Conservation (phyloP, 2,329 filamentous ascomycete species). For the Trichophyton rubrum region DNA sequence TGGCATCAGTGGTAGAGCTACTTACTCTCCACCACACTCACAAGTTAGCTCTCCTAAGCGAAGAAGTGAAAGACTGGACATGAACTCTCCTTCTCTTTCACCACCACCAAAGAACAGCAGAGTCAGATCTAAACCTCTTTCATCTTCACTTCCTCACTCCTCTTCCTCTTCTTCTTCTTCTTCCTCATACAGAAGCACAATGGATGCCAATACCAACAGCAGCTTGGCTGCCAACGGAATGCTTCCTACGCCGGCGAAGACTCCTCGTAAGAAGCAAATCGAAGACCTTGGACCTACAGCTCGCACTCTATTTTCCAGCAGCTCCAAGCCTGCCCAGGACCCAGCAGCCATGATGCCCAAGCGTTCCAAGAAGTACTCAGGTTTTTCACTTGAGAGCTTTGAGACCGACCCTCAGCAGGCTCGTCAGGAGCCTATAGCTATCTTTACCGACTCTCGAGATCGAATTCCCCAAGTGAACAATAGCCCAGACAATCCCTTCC, state of each 20-base stretch:
- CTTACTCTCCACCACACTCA: slow-evolving; percentile 22
- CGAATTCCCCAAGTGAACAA: slow-evolving; percentile 43
- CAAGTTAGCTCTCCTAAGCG: slow-evolving; percentile 20
- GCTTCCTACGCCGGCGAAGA: slow-evolving; percentile 51
- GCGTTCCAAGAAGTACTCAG: slow-evolving; percentile 34
- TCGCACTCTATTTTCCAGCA: slow-evolving; percentile 42
- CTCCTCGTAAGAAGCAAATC: slow-evolving; percentile 44
- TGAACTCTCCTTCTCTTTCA: slow-evolving; percentile 4
- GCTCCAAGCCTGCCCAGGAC: slow-evolving; percentile 26
- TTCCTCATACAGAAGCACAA: slow-evolving; percentile 9
- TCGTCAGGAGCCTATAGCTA: slow-evolving; percentile 36
- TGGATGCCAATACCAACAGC: slow-evolving; percentile 13
- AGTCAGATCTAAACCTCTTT: slow-evolving; percentile 13
- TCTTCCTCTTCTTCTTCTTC: too few relatives aligned
- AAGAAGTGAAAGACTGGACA: slow-evolving; percentile 10
- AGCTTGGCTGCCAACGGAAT: slow-evolving; percentile 29
- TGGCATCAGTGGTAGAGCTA: slow-evolving; percentile 13
- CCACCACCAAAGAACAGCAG: slow-evolving; percentile 6
- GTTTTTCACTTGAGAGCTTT: slow-evolving; percentile 36
- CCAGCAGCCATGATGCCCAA: slow-evolving; percentile 37
- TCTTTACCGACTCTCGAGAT: slow-evolving; percentile 53
- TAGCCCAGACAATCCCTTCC: slow-evolving; percentile 45
- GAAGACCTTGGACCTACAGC: slow-evolving; percentile 37
- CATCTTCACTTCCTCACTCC: slow-evolving; percentile 16
- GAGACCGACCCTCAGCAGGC: slow-evolving; percentile 21